These are phyloP conservation scores for Hypoxylon sp. DNA, from an alignment of 2,329 filamentous ascomycete genomes.

Conservation along the genomic window DNA sequence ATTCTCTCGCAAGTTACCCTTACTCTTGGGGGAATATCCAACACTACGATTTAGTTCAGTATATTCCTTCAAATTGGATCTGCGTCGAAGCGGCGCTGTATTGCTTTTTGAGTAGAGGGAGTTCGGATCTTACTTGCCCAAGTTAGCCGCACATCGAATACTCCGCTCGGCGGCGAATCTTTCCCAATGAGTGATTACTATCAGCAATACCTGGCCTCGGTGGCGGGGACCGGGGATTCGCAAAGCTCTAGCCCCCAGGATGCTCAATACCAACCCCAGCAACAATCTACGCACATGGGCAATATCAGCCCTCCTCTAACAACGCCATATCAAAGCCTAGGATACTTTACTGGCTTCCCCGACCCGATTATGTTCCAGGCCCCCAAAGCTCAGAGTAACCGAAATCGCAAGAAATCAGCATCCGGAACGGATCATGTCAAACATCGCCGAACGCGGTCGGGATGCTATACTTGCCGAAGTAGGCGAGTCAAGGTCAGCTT, in stretches of 20 bases:
- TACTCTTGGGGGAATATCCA: constrained; percentile 10
- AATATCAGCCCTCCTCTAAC: constrained; percentile 55
- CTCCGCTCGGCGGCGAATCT: constrained; percentile 33
- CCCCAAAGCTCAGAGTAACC: constrained; percentile 61
- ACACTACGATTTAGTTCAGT: constrained; percentile 19
- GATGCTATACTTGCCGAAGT: constrained; percentile 91
- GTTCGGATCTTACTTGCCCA: constrained; percentile 17
- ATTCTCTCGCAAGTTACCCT: constrained; percentile 15
- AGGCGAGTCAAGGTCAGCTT: constrained; percentile 83
- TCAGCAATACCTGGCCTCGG: constrained; percentile 68
- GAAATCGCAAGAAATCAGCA: constrained; percentile 67
- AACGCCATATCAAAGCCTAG: constrained; percentile 63
- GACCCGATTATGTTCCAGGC: constrained; percentile 66
- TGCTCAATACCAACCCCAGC: constrained; percentile 57
- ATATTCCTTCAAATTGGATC: constrained; percentile 18
- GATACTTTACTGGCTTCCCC: constrained; percentile 66
- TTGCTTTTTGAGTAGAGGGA: constrained; percentile 25
- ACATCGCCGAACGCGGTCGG: constrained; percentile 91
- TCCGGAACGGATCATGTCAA: constrained; percentile 81
- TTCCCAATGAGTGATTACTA: constrained; percentile 70
- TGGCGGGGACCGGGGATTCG: constrained; percentile 61
- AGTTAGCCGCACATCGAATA: constrained; percentile 32
- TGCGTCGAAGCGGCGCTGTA: constrained; percentile 24
- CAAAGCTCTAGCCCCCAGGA: constrained; percentile 59
- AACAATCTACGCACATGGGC: constrained; percentile 52